Conservation (phyloP, 2,329 filamentous ascomycete genomes). For the Camillea tinctor region DNA sequence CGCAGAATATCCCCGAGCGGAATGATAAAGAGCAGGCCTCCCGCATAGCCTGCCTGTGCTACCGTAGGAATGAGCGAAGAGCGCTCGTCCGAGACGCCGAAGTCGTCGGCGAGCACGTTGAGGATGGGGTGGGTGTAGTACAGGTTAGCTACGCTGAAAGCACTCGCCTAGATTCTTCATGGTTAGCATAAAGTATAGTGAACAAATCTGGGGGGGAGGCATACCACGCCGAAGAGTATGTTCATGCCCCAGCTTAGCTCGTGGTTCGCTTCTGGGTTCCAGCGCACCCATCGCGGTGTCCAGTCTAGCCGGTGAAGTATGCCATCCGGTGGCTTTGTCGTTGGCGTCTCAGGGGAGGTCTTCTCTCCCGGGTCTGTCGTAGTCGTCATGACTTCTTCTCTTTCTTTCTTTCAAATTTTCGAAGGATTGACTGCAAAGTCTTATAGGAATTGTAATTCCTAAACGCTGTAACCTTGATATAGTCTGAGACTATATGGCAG, state of each 20-base stretch:
- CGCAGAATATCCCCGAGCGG: conserved; percentile 71
- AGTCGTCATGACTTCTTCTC: not conserved
- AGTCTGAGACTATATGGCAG: too few species aligned
- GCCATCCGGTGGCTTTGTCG: not conserved
- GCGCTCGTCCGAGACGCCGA: conserved; percentile 67
- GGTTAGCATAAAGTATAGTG: not conserved
- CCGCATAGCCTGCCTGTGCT: conserved; percentile 77
- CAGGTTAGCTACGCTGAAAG: conserved; percentile 75
- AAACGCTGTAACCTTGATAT: too few species aligned
- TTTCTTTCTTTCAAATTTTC: too few species aligned
- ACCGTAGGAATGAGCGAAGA: conserved; percentile 69
- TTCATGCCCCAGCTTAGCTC: conserved; percentile 30
- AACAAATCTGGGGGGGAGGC: conserved; percentile 12
- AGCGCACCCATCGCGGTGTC: conserved; percentile 27
- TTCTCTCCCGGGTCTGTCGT: not conserved
- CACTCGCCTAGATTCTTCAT: conserved; percentile 40
- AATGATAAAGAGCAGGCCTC: conserved; percentile 70
- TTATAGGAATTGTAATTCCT: too few species aligned
- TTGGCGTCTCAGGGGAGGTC: not conserved
- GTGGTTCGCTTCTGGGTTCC: conserved; percentile 23
- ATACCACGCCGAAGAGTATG: conserved; percentile 33
- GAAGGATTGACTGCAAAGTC: too few species aligned
- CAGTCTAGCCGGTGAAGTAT: conserved; percentile 12
- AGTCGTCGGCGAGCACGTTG: conserved; percentile 70
- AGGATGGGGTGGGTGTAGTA: conserved; percentile 82